Conservation (phyloP, 179 eudicot species). For the Beta corolliflora region DNA sequence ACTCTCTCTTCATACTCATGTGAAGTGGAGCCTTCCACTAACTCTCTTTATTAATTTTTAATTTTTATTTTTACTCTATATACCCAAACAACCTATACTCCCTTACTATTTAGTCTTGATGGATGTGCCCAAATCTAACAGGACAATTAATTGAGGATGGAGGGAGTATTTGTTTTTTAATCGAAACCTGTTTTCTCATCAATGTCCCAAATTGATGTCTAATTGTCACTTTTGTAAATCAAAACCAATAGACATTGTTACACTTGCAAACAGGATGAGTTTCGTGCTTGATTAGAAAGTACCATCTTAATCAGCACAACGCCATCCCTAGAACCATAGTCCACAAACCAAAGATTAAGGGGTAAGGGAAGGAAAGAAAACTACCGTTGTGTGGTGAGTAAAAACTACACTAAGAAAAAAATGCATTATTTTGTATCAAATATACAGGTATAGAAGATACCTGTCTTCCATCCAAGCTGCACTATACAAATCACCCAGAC, state of each 20-base stretch:
- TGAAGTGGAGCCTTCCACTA: no score
- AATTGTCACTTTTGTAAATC: neutral
- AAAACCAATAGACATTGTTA: neutral
- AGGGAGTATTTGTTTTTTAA: no score
- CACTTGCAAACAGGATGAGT: neutral
- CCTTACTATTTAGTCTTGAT: no score
- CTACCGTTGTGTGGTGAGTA: neutral
- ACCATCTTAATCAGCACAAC: slow-evolving; percentile 2
- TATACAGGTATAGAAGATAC: slow-evolving; percentile 33
- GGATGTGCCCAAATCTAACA: no score
- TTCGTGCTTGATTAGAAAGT: neutral
- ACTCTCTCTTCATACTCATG: no score
- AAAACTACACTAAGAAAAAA: neutral
- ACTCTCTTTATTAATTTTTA: no score
- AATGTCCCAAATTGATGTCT: neutral
- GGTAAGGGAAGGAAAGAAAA: neutral
- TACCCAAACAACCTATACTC: no score
- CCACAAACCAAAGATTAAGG: neutral
- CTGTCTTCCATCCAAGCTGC: slow-evolving; percentile 99
- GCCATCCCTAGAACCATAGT: neutral
- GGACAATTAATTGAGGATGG: no score
- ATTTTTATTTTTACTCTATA: no score
- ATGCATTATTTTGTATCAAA: neutral
- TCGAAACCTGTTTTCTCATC: neutral
- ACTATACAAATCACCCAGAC: slow-evolving; percentile 90